A percentile compares a stretch with the other conserved stretches of the same genome.
phyloP scores from a whole-genome alignment of 148 eudicot genomes.

The Arctostaphylos glauca region DNA sequence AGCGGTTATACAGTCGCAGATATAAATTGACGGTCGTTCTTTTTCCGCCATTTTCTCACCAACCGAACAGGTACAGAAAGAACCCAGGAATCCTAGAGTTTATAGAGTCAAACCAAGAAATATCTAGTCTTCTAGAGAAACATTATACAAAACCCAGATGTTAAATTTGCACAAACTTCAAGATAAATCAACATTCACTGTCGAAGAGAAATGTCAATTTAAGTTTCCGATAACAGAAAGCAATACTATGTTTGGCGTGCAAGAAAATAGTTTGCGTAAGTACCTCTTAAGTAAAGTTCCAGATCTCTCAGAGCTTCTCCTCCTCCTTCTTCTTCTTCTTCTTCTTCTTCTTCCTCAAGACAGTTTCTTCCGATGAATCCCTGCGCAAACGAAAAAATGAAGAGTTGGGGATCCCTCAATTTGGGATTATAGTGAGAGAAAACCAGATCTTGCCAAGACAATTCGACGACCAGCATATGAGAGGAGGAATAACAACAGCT shows the following conservation, averaged over 20 bases:
- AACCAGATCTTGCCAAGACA: slow-evolving; percentile 27
- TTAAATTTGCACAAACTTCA: slow-evolving; percentile 17
- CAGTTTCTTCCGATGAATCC: neutral
- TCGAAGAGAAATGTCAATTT: slow-evolving; percentile 5
- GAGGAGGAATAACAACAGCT: slow-evolving; percentile 13
- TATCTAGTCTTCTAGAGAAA: neutral
- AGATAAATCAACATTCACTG: slow-evolving; percentile 13
- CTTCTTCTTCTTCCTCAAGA: neutral
- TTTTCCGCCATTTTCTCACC: slow-evolving; percentile 16
- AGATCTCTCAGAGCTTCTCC: slow-evolving; percentile 18
- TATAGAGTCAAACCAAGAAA: slow-evolving; percentile 16
- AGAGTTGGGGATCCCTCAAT: slow-evolving; percentile 1
- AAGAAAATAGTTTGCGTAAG: neutral
- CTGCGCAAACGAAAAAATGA: slow-evolving; percentile 5
- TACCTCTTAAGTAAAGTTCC: slow-evolving; percentile 27
- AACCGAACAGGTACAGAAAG: slow-evolving; percentile 9
- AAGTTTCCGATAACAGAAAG: slow-evolving; percentile 15
- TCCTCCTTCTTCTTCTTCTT: slow-evolving; percentile 1
- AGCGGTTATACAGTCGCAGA: neutral
- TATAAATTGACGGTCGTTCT: neutral
- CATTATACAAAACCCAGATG: slow-evolving; percentile 17
- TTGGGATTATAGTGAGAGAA: slow-evolving; percentile 1
- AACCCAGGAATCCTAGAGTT: neutral
- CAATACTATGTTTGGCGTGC: slow-evolving; percentile 6
- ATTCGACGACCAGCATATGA: slow-evolving; percentile 12